Evolutionary conservation across 2,329 filamentous ascomycete genomes (phyloP).

Genomic region (Ceratocystis destructans): DNA sequence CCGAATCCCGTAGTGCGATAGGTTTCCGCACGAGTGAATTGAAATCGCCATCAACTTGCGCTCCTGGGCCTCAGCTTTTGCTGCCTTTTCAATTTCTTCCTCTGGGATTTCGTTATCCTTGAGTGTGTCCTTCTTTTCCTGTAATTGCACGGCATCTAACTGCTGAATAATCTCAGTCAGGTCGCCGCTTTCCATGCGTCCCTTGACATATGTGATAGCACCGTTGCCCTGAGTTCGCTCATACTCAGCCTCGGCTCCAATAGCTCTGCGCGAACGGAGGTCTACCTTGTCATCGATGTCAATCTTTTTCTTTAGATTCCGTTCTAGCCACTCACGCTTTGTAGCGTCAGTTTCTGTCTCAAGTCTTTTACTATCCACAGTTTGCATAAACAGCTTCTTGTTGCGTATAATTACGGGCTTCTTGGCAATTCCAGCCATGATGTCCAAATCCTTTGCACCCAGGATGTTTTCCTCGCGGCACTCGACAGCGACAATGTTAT

Average conservation of each 20-base stretch:
- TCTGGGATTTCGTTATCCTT: constrained; percentile 25
- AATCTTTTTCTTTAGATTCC: constrained; percentile 18
- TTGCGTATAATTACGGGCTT: constrained; percentile 64
- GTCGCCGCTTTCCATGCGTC: constrained; percentile 59
- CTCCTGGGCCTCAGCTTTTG: constrained; percentile 21
- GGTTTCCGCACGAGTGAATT: constrained; percentile 91
- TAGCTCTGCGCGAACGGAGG: constrained; percentile 36
- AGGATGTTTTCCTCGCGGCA: constrained; percentile 73
- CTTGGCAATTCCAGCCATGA: constrained; percentile 62
- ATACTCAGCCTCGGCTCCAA: constrained; percentile 36
- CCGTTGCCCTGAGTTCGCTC: constrained; percentile 48
- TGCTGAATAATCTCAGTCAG: constrained; percentile 52
- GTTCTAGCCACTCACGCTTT: constrained; percentile 22
- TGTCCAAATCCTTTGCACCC: constrained; percentile 71
- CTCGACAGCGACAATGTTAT: constrained; percentile 81
- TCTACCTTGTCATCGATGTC: constrained; percentile 26
- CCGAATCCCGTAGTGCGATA: constrained; percentile 86
- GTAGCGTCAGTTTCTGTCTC: constrained; percentile 31
- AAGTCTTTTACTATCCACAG: constrained; percentile 36
- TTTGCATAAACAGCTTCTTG: constrained; percentile 59
- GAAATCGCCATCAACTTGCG: constrained; percentile 68
- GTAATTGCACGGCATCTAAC: constrained; percentile 30
- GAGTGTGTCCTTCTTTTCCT: constrained; percentile 13
- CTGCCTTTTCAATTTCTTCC: constrained; percentile 17
- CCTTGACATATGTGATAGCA: constrained; percentile 64